Evolutionary conservation across 208 protist genomes (phyloP).

Genomic region (Kentomonas sorsogonicus): DNA sequence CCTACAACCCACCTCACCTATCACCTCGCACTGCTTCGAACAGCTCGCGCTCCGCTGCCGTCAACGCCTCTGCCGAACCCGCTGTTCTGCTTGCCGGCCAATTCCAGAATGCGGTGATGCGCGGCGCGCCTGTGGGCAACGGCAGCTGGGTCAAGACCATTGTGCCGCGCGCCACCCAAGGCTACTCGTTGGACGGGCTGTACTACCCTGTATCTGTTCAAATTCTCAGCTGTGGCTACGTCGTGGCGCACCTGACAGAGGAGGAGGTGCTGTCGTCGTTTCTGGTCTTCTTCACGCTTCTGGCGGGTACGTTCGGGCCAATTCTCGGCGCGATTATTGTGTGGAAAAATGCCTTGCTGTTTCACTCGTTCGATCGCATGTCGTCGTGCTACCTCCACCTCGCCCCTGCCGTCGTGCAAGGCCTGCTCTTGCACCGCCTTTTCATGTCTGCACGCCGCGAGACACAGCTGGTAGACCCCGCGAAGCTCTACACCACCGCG

Average conservation of each 20-base stretch:
- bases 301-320: constrained; percentile 52
- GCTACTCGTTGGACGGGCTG: constrained; percentile 39
- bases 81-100: too few relatives aligned
- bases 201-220: constrained; percentile 40
- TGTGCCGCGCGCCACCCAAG: too few relatives aligned
- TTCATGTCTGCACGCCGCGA: constrained; percentile 41
- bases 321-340: constrained; percentile 56
- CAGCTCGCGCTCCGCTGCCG: too few relatives aligned
- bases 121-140: too few relatives aligned
- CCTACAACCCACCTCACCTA: not conserved
- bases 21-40: too few relatives aligned
- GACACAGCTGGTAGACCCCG: constrained; percentile 27
- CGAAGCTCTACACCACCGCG: constrained; percentile 17
- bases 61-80: too few relatives aligned
- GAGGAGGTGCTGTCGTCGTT: constrained; percentile 40
- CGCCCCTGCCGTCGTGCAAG: constrained; percentile 41
- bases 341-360: constrained; percentile 67
- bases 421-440: constrained; percentile 46
- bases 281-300: constrained; percentile 44
- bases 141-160: too few relatives aligned
- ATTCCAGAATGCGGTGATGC: too few relatives aligned
- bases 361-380: constrained; percentile 70
- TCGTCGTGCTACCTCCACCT: constrained; percentile 65
- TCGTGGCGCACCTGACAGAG: constrained; percentile 25
- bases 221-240: constrained; percentile 38